These are phyloP conservation scores for Nephelium lappaceum DNA, from an alignment of 345 rosid genomes.

Conservation along the genomic window DNA sequence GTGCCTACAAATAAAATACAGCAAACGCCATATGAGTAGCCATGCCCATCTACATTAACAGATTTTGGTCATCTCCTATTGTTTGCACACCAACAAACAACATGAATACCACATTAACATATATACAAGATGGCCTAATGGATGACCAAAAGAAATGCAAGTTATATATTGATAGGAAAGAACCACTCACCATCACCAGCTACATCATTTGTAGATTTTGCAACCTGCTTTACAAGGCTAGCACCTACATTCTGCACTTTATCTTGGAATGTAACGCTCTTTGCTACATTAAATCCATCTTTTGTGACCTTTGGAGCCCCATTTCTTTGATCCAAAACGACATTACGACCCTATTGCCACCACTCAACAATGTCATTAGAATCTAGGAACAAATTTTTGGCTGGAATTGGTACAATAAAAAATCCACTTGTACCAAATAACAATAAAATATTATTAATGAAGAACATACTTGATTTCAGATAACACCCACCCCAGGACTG, in stretches of 20 bases:
- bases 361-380: background rate
- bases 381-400: background rate
- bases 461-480: background rate
- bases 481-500: too few species aligned
- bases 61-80: too few species aligned
- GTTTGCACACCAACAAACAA: too few species aligned
- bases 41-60: too few species aligned
- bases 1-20: constrained; percentile 36
- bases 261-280: constrained; percentile 54
- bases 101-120: too few species aligned
- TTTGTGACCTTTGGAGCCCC: constrained; percentile 66
- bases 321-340: constrained; percentile 54
- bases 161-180: background rate
- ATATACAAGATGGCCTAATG: background rate
- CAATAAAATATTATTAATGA: background rate
- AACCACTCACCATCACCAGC: constrained; percentile 52
- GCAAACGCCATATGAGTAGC: background rate
- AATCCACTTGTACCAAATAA: background rate
- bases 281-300: constrained; percentile 62
- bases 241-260: constrained; percentile 56
- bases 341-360: constrained; percentile 48
- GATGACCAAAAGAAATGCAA: background rate
- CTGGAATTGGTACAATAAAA: background rate
- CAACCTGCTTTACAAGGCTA: constrained; percentile 60
- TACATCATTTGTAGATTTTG: constrained; percentile 56